Conservation (phyloP, 352 stramenopile species). For the Peronospora farinosa region DNA sequence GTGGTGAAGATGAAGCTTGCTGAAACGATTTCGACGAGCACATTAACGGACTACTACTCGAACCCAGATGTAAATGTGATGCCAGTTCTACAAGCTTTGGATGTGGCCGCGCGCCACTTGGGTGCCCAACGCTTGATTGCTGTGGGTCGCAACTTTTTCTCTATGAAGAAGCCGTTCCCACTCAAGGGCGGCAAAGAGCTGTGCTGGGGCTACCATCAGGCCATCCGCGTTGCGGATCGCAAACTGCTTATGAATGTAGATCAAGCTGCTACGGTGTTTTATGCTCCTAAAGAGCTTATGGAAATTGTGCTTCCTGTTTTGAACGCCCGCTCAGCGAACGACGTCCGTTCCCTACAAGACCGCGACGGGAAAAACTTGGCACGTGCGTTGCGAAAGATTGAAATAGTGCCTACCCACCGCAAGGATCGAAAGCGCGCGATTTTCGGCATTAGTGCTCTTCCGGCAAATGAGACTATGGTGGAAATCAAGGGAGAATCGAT, state of each 20-base stretch:
- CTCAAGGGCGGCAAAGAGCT: constrained; percentile 61
- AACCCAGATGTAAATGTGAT: constrained; percentile 56
- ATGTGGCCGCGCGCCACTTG: constrained; percentile 61
- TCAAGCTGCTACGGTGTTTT: constrained; percentile 64
- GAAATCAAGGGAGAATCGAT: constrained; percentile 46
- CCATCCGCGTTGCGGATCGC: constrained; percentile 42
- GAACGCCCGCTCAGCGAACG: constrained; percentile 28
- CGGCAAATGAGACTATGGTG: constrained; percentile 41
- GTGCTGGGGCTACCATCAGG: constrained; percentile 72
- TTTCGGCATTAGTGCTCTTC: constrained; percentile 39
- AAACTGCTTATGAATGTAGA: constrained; percentile 73
- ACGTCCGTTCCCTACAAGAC: constrained; percentile 36
- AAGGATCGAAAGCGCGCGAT: constrained; percentile 54
- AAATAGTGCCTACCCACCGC: constrained; percentile 50
- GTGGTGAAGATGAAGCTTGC: constrained; percentile 64
- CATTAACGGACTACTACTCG: constrained; percentile 41
- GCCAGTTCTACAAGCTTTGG: constrained; percentile 59
- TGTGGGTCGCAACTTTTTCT: constrained; percentile 69
- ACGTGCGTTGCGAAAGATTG: constrained; percentile 45
- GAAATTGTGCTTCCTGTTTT: constrained; percentile 41
- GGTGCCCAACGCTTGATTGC: constrained; percentile 50
- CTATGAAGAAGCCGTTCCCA: constrained; percentile 48
- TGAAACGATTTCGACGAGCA: constrained; percentile 46
- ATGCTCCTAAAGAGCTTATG: constrained; percentile 44
- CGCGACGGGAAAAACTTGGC: constrained; percentile 30